Base-by-base conservation (phyloP, 1,284 basidiomycete species). In the Peniophora sp. region DNA sequence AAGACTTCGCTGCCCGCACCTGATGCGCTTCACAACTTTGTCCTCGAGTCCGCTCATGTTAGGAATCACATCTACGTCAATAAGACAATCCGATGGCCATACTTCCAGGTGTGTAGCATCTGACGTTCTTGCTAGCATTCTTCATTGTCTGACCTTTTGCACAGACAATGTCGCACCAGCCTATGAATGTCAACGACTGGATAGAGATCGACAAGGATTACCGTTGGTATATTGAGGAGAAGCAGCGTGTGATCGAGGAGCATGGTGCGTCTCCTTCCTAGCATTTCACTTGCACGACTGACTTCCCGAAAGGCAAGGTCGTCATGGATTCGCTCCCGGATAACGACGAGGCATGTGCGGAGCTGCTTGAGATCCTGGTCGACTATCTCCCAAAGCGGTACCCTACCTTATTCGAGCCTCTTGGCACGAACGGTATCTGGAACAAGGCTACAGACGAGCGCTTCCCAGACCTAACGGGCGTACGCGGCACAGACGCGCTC, bases 151-250 rank as follows among this genome's bases (percentile, higher is more conserved):
- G 17, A 18, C 36, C 15, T 17, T 27, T 37, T 24, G 47, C 17
- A 14, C 49, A 67, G 64, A 68, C 67, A 9, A 68, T 68, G 66
- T 60, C 67, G 2, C 70, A 72, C 48, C 70, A 70, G 54, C 67
- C 68, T 0, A 70, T 72, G 67, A 60, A 68, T 22, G 57, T 63
- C 34, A 67, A 71, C 47, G 55, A 72, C 53, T 73, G 71, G 71
- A 72, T 73, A 23, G 71, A 73, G 57, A 66, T 72, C 22, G 69
- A 71, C 58, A 64, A 64, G 46, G 63, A 69, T 47, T 69, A 68
- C 55, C 50, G 57, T 51, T 64, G 63, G 64, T 70, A 72, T 54
- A 58, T 71, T n/a, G 60, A 62, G 39, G 61, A 68, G 57, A 73
- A 73, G 55, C 60, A 61, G 42, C 49, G 60, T 5, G 65, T 72